phyloP scores from a whole-genome alignment of 2,329 filamentous ascomycete genomes.

The Orbilia ellipsospora region DNA sequence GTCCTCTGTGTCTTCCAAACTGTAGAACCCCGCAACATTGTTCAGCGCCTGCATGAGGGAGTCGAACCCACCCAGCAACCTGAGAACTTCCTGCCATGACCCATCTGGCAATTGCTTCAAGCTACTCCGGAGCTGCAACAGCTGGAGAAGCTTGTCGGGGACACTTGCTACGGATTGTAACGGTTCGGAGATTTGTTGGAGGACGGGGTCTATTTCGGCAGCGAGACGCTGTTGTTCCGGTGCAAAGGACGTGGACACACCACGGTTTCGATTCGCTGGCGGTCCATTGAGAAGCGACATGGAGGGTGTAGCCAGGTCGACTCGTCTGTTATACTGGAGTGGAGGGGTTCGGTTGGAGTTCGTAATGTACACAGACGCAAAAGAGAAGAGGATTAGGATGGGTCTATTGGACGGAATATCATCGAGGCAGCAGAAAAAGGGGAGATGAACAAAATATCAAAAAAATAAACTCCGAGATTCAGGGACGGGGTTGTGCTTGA shows the following conservation, averaged over 20 bases:
- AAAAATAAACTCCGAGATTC: not conserved
- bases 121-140: slow-evolving; percentile 72
- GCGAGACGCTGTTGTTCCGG: slow-evolving; percentile 60
- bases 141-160: slow-evolving; percentile 64
- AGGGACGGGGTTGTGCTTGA: not conserved
- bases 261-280: slow-evolving; percentile 40
- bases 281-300: slow-evolving; percentile 53
- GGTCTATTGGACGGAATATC: slow-evolving; percentile 32
- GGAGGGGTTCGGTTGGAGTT: slow-evolving; percentile 16
- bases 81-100: slow-evolving; percentile 79
- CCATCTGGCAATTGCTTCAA: slow-evolving; percentile 69
- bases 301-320: slow-evolving; percentile 23
- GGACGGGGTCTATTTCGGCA: slow-evolving; percentile 62
- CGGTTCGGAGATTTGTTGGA: slow-evolving; percentile 62
- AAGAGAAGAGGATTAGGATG: slow-evolving; percentile 3
- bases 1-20: slow-evolving; percentile 68
- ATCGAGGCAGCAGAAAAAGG: slow-evolving; percentile 29
- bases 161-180: slow-evolving; percentile 59
- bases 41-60: slow-evolving; percentile 76
- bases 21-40: slow-evolving; percentile 77
- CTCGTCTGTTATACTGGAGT: slow-evolving; percentile 11
- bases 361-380: slow-evolving; percentile 21
- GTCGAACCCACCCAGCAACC: slow-evolving; percentile 82
- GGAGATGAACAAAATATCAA: not conserved
- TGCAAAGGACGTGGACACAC: slow-evolving; percentile 56